Conservation (phyloP, 1,284 basidiomycete genomes). For the Porodaedalea pini region DNA sequence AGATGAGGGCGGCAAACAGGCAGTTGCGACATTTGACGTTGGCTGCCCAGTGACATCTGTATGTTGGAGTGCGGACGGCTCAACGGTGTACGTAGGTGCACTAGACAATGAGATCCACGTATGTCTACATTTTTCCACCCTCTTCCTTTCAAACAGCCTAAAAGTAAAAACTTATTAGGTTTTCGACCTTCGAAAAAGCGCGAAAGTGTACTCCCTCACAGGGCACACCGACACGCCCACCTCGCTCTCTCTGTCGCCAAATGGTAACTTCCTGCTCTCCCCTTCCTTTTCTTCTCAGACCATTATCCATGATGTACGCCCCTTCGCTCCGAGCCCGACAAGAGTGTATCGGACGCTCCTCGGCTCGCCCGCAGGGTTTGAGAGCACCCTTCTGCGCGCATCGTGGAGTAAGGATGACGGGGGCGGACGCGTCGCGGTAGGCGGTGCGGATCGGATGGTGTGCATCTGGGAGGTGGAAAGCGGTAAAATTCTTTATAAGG, state of each 20-base stretch:
- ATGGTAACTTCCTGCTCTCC: constrained; percentile 80
- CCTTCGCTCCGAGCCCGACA: constrained; percentile 80
- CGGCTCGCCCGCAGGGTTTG: constrained; percentile 89
- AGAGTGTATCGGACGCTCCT: constrained; percentile 77
- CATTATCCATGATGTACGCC: constrained; percentile 85
- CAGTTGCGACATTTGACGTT: constrained; percentile 77
- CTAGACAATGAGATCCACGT: constrained; percentile 94
- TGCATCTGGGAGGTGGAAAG: constrained; percentile 93
- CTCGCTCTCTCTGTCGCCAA: constrained; percentile 84
- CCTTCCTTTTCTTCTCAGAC: constrained; percentile 85
- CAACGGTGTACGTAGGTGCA: constrained; percentile 83
- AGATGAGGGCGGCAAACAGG: constrained; percentile 69
- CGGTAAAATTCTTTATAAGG: constrained; percentile 83
- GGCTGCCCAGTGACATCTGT: constrained; percentile 90
- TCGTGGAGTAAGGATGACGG: constrained; percentile 81
- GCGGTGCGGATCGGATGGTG: constrained; percentile 80
- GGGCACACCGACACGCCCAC: constrained; percentile 89
- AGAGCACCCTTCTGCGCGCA: constrained; percentile 74
- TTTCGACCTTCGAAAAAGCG: constrained; percentile 80
- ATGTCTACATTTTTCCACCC: constrained; percentile 30
- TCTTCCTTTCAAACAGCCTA: constrained; percentile 6
- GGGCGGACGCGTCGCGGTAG: constrained; percentile 70
- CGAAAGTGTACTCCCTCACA: constrained; percentile 69
- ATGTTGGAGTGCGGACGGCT: constrained; percentile 86
- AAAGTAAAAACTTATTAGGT: constrained; percentile 46